Evolutionary conservation across 352 stramenopile genomes (phyloP), one percentile per base, ranked within the genome.

Genomic region (Globisporangium orthogonon): DNA sequence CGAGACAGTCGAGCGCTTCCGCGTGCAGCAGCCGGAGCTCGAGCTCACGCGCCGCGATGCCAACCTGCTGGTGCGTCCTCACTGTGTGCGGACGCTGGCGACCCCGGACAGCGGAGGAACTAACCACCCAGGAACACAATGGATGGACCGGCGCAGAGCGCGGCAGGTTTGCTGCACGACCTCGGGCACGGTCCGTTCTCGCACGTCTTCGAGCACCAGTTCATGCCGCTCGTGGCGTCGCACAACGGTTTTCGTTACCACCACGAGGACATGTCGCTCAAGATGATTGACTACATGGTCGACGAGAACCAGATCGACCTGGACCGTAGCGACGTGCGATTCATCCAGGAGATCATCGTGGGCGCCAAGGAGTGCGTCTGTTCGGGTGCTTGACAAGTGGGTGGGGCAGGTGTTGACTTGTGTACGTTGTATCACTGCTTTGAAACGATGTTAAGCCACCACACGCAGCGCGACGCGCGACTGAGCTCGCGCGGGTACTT

Each of bases 141-240:
- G 29, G 3, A 41, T 4, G 33, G 33, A 4, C 4, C 52, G n/a
- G 14, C 40, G 30, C 56, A 90, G 78, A 90, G 79, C 66, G 79
- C 79, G 0, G 83, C 88, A 7, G 87, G 83, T 13, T 56, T 96
- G 39, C 73, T 89, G 47, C 88, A 96, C 48, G 86, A 96, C 55
- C 63, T 97, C 30, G 91, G 96, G 3, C 97, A 99, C 66, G 97
- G 97, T 1, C 94, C 95, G 2, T 98, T 96, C 69, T 97, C 81
- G 23, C 97, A 99, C 67, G 74, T 98, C 5, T 99, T 97, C 67
- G 96, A 99, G 67, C 74, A 83, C 48, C 73, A 89, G 52, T 97
- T 97, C 61, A 91, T 97, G 67, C 74, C 71, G 18, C 68, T 63
- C n/a, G 74, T 87, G 28, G 58, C 66, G 14, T 63, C 74, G 41